Evolutionary conservation across 768 basidiomycete genomes (phyloP), one percentile per base, ranked within the genome.

Genomic region (Suillus tomentosus): DNA sequence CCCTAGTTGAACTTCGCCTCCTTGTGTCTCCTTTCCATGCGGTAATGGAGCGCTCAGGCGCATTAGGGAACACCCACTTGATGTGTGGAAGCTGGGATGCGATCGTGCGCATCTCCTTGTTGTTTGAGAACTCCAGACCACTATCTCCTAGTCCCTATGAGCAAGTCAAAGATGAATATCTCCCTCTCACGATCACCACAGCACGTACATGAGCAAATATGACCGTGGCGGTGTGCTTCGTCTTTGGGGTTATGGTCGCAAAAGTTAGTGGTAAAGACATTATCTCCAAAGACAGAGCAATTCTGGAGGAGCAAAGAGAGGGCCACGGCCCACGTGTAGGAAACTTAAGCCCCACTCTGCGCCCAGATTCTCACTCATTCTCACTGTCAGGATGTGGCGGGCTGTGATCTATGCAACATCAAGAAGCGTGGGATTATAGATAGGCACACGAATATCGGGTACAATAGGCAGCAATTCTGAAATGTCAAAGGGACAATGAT

Each of bases 21-120:
- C 57, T 14, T 86, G 88, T 88, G 91, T 90, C 37, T 67, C 70
- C 76, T 85, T 83, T 64, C 90, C 91, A 65, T 40, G 88, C 85
- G 7, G 86, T 91, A 22, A 95, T 87, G 4, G 85, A 77, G 64
- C 82, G 84, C 48, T 43, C 47, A 19, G 43, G 43, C n/a, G 64
- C 64, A 31, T 93, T 87, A 22, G 94, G 94, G 36, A 96, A 78
- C 51, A 96, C 79, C 91, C 92, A 96, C 80, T 94, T 94, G 62
- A 94, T 80, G 72, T 94, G 88, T 13, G 81, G 77, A 53, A 93
- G 79, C 6, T 70, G 79, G 36, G 82, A 72, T 42, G 57, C 57
- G 6, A 58, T 40, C 40, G 27, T 58, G 27, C 57, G 57, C 40
- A 58, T 58, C 57, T 58, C 57, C 40, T 42, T 42, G 17, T 58